phyloP scores from a whole-genome alignment of 495 filamentous ascomycete genomes.

The Tuber microsphaerosporum region DNA sequence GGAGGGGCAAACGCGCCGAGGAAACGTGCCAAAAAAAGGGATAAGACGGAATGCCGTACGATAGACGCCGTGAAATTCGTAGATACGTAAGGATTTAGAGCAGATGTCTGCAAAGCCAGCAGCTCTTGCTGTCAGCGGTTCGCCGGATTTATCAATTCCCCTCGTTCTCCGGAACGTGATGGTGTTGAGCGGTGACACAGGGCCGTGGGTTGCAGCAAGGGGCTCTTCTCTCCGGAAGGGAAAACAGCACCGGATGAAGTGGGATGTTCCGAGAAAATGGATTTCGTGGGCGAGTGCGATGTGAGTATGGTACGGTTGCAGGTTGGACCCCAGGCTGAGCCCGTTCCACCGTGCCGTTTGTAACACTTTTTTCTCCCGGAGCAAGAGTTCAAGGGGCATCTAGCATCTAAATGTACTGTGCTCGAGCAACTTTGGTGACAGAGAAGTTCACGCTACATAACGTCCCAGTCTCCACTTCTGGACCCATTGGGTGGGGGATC shows the following conservation, averaged over 20 bases:
- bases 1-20: not conserved
- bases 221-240: slow-evolving; percentile 3
- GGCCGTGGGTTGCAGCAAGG: slow-evolving; percentile 9
- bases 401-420: not conserved
- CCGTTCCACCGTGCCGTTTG: not conserved
- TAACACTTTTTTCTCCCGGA: not conserved
- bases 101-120: slow-evolving; percentile 2
- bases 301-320: not conserved
- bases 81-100: not conserved
- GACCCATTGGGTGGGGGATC: too few species aligned
- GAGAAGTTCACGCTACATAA: not conserved
- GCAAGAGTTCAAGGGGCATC: not conserved
- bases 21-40: not conserved
- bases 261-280: slow-evolving; percentile 19
- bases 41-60: not conserved
- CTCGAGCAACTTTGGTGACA: not conserved
- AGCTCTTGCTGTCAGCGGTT: slow-evolving; percentile 21
- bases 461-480: not conserved
- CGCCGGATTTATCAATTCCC: slow-evolving; percentile 22
- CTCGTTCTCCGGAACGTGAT: slow-evolving; percentile 13
- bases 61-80: not conserved
- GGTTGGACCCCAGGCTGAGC: not conserved
- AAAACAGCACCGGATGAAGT: slow-evolving; percentile 8
- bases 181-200: slow-evolving; percentile 3
- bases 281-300: not conserved